Conservation (phyloP, 495 filamentous ascomycete genomes). For the Penicillium longicatenatum region DNA sequence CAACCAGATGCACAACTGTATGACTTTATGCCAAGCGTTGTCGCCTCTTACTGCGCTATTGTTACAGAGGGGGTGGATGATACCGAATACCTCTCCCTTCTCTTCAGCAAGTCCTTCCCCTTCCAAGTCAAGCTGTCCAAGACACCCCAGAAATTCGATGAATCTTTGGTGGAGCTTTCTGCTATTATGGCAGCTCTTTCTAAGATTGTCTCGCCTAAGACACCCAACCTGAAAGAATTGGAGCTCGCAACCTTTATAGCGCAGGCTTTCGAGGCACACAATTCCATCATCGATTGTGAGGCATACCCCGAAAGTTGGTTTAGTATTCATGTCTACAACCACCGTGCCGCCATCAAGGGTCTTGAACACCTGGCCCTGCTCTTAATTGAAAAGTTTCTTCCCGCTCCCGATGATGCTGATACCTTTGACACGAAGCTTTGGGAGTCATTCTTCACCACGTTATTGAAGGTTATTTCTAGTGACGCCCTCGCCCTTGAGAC, state of each 20-base stretch:
- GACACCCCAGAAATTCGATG: conserved; percentile 70
- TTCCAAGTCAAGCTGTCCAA: conserved; percentile 75
- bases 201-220: conserved; percentile 57
- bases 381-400: conserved; percentile 75
- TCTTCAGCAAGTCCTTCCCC: conserved; percentile 89
- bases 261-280: conserved; percentile 72
- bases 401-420: conserved; percentile 88
- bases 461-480: conserved; percentile 87
- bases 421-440: conserved; percentile 90
- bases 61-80: conserved; percentile 61
- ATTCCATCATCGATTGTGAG: conserved; percentile 84
- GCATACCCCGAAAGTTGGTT: conserved; percentile 91
- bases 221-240: conserved; percentile 65
- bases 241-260: conserved; percentile 76
- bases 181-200: conserved; percentile 82
- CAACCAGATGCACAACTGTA: conserved; percentile 79
- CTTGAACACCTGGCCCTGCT: conserved; percentile 82
- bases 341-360: conserved; percentile 84
- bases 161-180: conserved; percentile 85
- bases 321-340: conserved; percentile 91
- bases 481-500: conserved; percentile 89
- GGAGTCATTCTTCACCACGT: conserved; percentile 87
- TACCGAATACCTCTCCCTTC: conserved; percentile 72
- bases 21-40: conserved; percentile 85
- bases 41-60: conserved; percentile 84